These are phyloP conservation scores for Amphirosellinia nigrospora DNA, from an alignment of 495 filamentous ascomycete species.

Conservation along the genomic window DNA sequence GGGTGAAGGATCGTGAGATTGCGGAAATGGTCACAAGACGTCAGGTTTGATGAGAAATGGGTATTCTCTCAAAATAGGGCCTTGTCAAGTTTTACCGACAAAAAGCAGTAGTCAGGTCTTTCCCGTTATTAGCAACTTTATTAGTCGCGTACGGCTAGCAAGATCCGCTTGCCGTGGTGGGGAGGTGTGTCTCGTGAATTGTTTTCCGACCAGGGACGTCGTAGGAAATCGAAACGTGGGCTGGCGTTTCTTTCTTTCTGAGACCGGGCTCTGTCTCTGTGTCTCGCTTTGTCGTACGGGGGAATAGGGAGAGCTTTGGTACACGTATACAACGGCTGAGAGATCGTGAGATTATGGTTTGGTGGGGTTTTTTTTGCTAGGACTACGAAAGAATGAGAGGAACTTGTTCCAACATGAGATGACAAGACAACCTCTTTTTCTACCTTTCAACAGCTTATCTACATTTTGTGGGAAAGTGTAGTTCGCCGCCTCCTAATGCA, in stretches of 20 bases:
- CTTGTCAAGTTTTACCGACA: slow-evolving; percentile 21
- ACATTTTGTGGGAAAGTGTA: not conserved
- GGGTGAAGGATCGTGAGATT: slow-evolving; percentile 27
- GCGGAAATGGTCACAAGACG: slow-evolving; percentile 20
- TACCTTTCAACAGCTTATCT: slow-evolving; percentile 6
- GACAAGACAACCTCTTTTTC: slow-evolving; percentile 6
- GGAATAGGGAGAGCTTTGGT: slow-evolving; percentile 5
- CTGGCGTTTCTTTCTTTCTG: not conserved
- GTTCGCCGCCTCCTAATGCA: slow-evolving; percentile 3
- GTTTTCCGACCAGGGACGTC: slow-evolving; percentile 26
- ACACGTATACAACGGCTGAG: slow-evolving; percentile 3
- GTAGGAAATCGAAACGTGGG: slow-evolving; percentile 21
- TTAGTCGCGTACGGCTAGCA: slow-evolving; percentile 25
- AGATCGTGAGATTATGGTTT: slow-evolving; percentile 22
- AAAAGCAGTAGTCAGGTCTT: slow-evolving; percentile 6
- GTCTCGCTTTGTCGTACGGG: slow-evolving; percentile 11
- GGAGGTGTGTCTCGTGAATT: slow-evolving; percentile 25
- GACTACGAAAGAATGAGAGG: not conserved
- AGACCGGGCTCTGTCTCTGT: not conserved
- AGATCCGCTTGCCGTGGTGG: slow-evolving; percentile 30
- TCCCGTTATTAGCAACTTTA: slow-evolving; percentile 21
- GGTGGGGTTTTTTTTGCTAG: not conserved
- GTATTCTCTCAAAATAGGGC: slow-evolving; percentile 23
- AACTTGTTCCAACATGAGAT: not conserved
- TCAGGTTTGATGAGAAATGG: slow-evolving; percentile 28